These are phyloP conservation scores for Hypoxylon sp. DNA, from an alignment of 2,329 filamentous ascomycete genomes.

Conservation along the genomic window DNA sequence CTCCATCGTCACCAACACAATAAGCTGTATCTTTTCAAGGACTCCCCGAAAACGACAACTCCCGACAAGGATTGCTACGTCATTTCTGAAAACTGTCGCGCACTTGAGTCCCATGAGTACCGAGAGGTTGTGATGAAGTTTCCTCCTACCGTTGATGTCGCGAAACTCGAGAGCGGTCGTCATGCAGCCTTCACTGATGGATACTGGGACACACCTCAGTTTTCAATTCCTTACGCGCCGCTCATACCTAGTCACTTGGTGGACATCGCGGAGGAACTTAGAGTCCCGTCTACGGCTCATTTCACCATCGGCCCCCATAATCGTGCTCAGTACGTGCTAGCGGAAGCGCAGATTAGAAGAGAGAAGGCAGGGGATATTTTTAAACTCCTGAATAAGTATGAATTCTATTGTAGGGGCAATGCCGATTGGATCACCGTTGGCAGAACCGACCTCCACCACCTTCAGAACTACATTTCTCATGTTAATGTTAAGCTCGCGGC, in stretches of 20 bases:
- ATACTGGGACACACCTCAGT: constrained; percentile 21
- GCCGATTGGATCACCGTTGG: constrained; percentile 23
- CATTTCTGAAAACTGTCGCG: constrained; percentile 49
- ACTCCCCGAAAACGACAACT: constrained; percentile 42
- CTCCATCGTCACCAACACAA: constrained; percentile 42
- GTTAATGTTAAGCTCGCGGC: constrained; percentile 35
- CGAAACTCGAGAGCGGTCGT: constrained; percentile 9
- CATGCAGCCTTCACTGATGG: constrained; percentile 22
- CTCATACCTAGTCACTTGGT: not conserved
- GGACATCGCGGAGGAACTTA: not conserved
- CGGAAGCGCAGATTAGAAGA: constrained; percentile 14
- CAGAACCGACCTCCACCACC: constrained; percentile 19
- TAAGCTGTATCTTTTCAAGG: constrained; percentile 53
- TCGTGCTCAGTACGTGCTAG: constrained; percentile 22
- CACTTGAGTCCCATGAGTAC: constrained; percentile 54
- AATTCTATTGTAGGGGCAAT: not conserved
- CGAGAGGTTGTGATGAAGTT: constrained; percentile 51
- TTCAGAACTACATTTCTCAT: constrained; percentile 28
- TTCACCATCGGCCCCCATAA: not conserved
- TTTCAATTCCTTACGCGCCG: not conserved
- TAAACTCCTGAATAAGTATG: constrained; percentile 25
- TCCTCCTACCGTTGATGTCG: constrained; percentile 33
- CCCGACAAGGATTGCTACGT: constrained; percentile 51
- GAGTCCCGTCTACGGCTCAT: not conserved
- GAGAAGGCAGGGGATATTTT: constrained; percentile 27